Evolutionary conservation across 768 basidiomycete species (phyloP), one percentile per base, ranked within the genome.

Genomic region (Lactarius vividus): DNA sequence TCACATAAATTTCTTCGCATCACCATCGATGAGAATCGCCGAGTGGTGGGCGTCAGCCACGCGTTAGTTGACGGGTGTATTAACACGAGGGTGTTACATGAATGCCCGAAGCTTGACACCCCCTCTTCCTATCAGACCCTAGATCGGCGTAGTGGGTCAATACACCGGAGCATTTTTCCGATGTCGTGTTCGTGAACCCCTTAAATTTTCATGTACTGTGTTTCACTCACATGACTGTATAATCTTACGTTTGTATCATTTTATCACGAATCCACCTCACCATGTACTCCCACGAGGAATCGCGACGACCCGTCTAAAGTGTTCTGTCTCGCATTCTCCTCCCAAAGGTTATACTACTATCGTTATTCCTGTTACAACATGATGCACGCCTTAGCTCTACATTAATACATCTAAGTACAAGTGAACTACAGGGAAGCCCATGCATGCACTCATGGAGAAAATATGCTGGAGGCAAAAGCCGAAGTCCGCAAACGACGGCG

Each of bases 11-110:
- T 64, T 3, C 74, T 91, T 49, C 77, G 76, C 15, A 74, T 92
- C 29, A 74, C 78, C 20, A 80, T 93, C 39, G 85, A 85, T 67
- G 78, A 82, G 65, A 73, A 78, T 16, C 82, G 91, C 68, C 77
- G 80, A 40, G 75, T 88, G 20, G 69, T 84, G 6, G 67, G 72
- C 8, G 77, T 77, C 11, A 73, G 76, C n/a, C 57, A 69, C 59
- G 26, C 85, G 85, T 72, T 88, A 73, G 35, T 26, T 23, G n/a
- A 16, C 13, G 13, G 49, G 26, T 15, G 49, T 52, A 52, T 15
- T 26, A 13, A 26, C 2, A 52, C 26, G 23, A 49, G 13, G 40
- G 49, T 52, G 49, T 49, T 23, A 26, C 46, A 6, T 26, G 49
- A 26, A 52, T 26, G 11, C n/a, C 23, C 49, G 49, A 52, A 6